phyloP scores from a whole-genome alignment of 352 stramenopile genomes.

The Phytophthora multivora region DNA sequence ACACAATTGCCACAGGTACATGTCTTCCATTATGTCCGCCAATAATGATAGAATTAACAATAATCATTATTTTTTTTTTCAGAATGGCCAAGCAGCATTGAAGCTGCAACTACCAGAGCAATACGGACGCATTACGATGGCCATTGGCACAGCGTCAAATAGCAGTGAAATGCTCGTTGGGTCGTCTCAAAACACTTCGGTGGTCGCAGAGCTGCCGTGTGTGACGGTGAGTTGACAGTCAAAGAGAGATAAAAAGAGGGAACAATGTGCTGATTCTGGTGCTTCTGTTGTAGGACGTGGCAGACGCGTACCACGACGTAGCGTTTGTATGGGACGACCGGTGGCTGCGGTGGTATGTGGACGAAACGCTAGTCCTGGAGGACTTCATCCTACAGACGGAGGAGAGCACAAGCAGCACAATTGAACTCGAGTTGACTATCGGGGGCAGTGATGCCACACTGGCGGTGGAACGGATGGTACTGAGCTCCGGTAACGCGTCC shows the following conservation, averaged over 20 bases:
- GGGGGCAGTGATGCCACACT: slow-evolving; percentile 4
- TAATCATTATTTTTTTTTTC: background rate
- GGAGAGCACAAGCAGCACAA: background rate
- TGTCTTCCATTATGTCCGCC: background rate
- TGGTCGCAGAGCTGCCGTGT: slow-evolving; percentile 47
- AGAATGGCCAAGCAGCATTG: slow-evolving; percentile 35
- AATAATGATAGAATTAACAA: background rate
- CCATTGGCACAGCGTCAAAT: slow-evolving; percentile 22
- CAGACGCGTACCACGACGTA: slow-evolving; percentile 34
- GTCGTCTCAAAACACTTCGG: slow-evolving; percentile 39
- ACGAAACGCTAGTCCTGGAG: slow-evolving; percentile 55
- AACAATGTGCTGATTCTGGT: background rate
- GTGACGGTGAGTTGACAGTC: slow-evolving; percentile 21
- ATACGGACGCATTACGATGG: slow-evolving; percentile 26
- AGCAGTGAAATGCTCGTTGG: slow-evolving; percentile 30
- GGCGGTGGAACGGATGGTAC: slow-evolving; percentile 29
- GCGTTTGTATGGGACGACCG: slow-evolving; percentile 49
- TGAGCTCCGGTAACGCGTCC: slow-evolving; percentile 27
- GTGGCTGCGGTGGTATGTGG: slow-evolving; percentile 70
- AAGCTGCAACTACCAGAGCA: slow-evolving; percentile 27
- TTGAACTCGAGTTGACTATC: slow-evolving; percentile 39
- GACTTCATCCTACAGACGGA: slow-evolving; percentile 28
- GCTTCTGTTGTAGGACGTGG: slow-evolving; percentile 27
- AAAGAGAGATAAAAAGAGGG: background rate
- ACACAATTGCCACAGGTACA: slow-evolving; percentile 33